These are phyloP conservation scores for Blastomyces gilchristii DNA, from an alignment of 2,329 filamentous ascomycete species.

Conservation along the genomic window DNA sequence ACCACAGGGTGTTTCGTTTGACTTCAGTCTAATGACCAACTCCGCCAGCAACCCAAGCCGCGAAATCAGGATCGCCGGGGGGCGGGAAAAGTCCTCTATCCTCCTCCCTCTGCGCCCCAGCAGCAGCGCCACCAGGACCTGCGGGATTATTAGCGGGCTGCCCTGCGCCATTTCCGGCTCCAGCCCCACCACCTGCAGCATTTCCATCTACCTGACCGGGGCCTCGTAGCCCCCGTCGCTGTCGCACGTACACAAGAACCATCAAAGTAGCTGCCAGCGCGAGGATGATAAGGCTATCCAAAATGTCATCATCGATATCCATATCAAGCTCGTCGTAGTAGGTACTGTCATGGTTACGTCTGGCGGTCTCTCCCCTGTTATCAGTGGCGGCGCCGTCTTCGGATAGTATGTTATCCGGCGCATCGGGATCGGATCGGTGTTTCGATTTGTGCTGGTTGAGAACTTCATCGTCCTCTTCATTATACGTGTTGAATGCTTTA, in stretches of 20 bases:
- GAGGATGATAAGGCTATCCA: constrained; percentile 79
- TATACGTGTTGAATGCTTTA: constrained; percentile 66
- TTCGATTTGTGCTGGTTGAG: constrained; percentile 49
- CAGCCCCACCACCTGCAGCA: constrained; percentile 9
- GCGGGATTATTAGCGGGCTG: constrained; percentile 12
- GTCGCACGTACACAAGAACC: constrained; percentile 70
- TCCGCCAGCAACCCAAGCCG: constrained; percentile 57
- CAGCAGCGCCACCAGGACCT: constrained; percentile 12
- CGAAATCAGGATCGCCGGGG: constrained; percentile 58
- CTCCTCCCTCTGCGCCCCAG: constrained; percentile 21
- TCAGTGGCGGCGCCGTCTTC: constrained; percentile 18
- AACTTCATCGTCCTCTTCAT: constrained; percentile 49
- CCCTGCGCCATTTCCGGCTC: constrained; percentile 20
- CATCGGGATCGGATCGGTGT: constrained; percentile 40
- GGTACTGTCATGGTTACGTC: constrained; percentile 37
- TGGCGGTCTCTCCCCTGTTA: constrained; percentile 12
- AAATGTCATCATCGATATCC: constrained; percentile 62
- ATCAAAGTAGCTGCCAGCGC: constrained; percentile 63
- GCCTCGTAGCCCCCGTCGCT: constrained; percentile 52
- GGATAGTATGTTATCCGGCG: constrained; percentile 37
- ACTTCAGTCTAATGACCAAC: constrained; percentile 42
- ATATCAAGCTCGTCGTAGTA: constrained; percentile 52
- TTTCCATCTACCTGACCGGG: constrained; percentile 11
- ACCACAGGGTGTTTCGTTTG: neutral
- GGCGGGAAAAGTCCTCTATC: constrained; percentile 54